phyloP scores from a whole-genome alignment of 768 basidiomycete genomes.

The Serendipita vermifera region DNA sequence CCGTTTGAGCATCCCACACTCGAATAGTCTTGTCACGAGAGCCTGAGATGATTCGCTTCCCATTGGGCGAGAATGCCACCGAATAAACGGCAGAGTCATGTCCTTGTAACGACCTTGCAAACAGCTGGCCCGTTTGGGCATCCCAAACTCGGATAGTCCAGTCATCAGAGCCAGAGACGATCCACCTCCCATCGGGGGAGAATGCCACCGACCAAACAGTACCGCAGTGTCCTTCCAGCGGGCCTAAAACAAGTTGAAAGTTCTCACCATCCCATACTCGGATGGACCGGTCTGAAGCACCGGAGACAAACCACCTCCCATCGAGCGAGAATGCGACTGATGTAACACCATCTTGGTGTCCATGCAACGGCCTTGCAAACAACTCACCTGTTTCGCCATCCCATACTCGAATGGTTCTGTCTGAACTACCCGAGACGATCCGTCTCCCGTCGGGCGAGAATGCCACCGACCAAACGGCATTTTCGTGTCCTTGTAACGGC shows the following conservation, averaged over 20 bases:
- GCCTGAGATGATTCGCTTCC: constrained; percentile 2
- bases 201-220: too few species aligned
- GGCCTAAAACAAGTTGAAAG: constrained; percentile 11
- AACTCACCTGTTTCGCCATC: constrained; percentile 15
- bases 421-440: background rate
- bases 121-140: too few species aligned
- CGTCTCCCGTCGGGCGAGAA: background rate
- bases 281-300: background rate
- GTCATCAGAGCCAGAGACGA: too few species aligned
- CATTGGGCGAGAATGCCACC: constrained; percentile 10
- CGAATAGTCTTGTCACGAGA: constrained; percentile 9
- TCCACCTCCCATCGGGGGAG: too few species aligned
- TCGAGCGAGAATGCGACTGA: background rate
- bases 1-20: constrained; percentile 19
- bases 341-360: constrained; percentile 20
- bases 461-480: constrained; percentile 14
- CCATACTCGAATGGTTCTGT: background rate
- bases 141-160: too few species aligned
- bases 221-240: background rate
- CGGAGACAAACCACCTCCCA: background rate
- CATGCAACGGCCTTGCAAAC: constrained; percentile 20
- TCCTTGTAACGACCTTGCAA: too few species aligned
- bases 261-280: constrained; percentile 12
- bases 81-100: too few species aligned
- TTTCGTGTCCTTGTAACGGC: constrained; percentile 17